These are phyloP conservation scores for Xerocomellus dryophilus DNA, from an alignment of 768 basidiomycete genomes.

Conservation along the genomic window DNA sequence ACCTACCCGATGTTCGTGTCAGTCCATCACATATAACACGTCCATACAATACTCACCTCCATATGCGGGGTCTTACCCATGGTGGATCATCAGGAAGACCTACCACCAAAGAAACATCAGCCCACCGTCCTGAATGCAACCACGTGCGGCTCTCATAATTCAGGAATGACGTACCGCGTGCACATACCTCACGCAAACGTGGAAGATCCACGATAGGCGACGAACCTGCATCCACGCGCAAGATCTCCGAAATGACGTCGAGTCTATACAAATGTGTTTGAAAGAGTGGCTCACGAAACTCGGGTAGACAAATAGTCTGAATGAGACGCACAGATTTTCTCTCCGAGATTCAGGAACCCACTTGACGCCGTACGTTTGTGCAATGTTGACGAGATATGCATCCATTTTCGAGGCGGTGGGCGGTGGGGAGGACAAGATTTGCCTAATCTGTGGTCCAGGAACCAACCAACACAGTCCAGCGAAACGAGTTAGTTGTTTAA, in stretches of 20 bases:
- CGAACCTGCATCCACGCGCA: constrained; percentile 44
- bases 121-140: neutral
- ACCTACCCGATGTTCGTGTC: constrained; percentile 33
- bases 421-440: constrained; percentile 48
- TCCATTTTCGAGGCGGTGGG: constrained; percentile 59
- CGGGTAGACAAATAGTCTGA: neutral
- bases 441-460: constrained; percentile 41
- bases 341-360: constrained; percentile 64
- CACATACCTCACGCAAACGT: constrained; percentile 54
- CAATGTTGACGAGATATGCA: constrained; percentile 51
- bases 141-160: neutral
- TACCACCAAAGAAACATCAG: constrained; percentile 26
- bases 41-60: constrained; percentile 54
- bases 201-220: constrained; percentile 54
- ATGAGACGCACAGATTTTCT: constrained; percentile 54
- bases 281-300: neutral
- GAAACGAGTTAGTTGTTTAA: neutral
- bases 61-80: constrained; percentile 74
- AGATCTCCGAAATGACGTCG: constrained; percentile 54
- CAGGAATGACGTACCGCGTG: constrained; percentile 47
- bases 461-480: neutral
- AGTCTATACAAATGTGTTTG: constrained; percentile 37
- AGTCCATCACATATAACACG: neutral
- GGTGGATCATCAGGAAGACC: constrained; percentile 72
- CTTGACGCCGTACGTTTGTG: constrained; percentile 47